Evolutionary conservation across 192 early-diverging fungal species (phyloP).

Genomic region (Entomortierella lignicola): DNA sequence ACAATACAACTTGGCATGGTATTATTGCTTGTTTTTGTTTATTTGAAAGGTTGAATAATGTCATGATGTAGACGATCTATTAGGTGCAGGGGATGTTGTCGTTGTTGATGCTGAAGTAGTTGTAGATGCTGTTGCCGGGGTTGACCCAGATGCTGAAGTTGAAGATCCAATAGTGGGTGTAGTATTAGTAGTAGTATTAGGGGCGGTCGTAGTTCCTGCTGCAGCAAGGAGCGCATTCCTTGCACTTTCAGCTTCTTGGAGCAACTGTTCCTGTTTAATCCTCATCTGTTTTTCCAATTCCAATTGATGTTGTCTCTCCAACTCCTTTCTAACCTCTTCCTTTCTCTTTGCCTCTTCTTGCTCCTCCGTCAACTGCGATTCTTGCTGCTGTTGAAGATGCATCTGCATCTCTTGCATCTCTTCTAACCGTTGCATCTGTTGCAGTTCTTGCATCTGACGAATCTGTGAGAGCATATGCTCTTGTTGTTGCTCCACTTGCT

Average conservation of each 20-base stretch:
- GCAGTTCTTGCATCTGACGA: slow-evolving; percentile 22
- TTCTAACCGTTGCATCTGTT: slow-evolving; percentile 16
- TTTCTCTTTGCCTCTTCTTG: slow-evolving; percentile 6
- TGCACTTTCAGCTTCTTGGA: background rate
- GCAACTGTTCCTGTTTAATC: slow-evolving; percentile 25
- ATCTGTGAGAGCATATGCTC: slow-evolving; percentile 18
- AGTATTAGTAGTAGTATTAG: background rate
- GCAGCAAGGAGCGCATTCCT: slow-evolving; percentile 1
- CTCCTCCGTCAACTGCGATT: slow-evolving; percentile 16
- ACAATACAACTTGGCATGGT: too few relatives aligned
- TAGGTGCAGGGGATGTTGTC: background rate
- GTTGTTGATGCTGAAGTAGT: background rate
- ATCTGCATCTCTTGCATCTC: slow-evolving; percentile 17
- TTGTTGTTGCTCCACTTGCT: slow-evolving; percentile 11
- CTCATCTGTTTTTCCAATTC: slow-evolving; percentile 39
- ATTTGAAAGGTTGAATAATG: too few relatives aligned
- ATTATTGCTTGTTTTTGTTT: too few relatives aligned
- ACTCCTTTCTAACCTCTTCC: slow-evolving; percentile 11
- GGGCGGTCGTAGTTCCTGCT: background rate
- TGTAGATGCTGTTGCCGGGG: background rate
- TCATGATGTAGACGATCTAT: background rate
- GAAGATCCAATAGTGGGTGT: background rate
- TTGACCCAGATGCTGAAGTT: background rate
- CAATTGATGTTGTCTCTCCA: slow-evolving; percentile 25
- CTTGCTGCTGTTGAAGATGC: slow-evolving; percentile 10